Conservation (phyloP, 306 rosid genomes). For the Vigna radiata region DNA sequence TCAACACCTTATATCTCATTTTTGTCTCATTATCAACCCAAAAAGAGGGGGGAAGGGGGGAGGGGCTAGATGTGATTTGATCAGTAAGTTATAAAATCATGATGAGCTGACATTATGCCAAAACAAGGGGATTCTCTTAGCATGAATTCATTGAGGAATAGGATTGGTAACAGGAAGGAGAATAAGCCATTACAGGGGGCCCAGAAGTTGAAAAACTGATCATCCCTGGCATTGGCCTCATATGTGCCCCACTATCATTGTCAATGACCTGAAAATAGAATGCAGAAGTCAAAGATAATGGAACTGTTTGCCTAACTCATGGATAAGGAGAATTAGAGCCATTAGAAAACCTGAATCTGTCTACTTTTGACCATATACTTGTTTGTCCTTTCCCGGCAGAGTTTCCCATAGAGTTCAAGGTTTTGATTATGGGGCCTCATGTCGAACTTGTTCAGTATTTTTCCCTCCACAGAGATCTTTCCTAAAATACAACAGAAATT, state of each 20-base stretch:
- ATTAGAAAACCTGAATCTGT: slow-evolving; percentile 80
- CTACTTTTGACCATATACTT: slow-evolving; percentile 74
- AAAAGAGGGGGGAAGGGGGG: neutral
- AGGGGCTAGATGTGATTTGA: neutral
- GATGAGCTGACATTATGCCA: neutral
- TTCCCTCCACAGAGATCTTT: slow-evolving; percentile 76
- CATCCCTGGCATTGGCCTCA: slow-evolving; percentile 93
- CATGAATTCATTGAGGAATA: neutral
- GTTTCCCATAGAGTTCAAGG: slow-evolving; percentile 81
- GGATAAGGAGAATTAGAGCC: slow-evolving; percentile 26
- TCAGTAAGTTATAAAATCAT: neutral
- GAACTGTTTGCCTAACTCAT: slow-evolving; percentile 15
- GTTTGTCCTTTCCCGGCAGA: slow-evolving; percentile 83
- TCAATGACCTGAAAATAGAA: slow-evolving; percentile 69
- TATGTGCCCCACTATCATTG: slow-evolving; percentile 71
- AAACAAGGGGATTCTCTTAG: neutral
- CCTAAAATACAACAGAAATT: slow-evolving; percentile 55
- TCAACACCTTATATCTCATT: neutral
- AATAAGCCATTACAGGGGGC: slow-evolving; percentile 54
- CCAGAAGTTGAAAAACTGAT: slow-evolving; percentile 54
- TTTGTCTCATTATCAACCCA: neutral
- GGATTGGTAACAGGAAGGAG: slow-evolving; percentile 28
- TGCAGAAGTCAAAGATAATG: slow-evolving; percentile 38
- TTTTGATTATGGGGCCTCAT: slow-evolving; percentile 81
- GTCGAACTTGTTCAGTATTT: slow-evolving; percentile 76